phyloP scores from a whole-genome alignment of 202 grass and related monocot genomes.

The Brachypodium distachyon region DNA sequence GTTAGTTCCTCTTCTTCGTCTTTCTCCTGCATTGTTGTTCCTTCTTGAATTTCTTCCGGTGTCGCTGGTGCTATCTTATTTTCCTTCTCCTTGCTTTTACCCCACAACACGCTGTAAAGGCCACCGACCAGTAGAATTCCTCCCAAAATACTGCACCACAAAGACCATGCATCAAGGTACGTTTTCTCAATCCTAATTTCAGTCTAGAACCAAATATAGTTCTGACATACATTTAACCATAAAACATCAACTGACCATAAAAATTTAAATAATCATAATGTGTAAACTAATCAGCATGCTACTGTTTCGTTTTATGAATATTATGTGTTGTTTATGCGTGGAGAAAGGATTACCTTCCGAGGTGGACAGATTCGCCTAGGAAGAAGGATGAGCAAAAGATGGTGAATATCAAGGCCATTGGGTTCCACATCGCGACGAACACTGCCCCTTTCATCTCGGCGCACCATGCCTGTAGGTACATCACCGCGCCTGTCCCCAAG shows the following conservation, averaged over 20 bases:
- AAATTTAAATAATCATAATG: background rate
- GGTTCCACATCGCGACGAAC: background rate
- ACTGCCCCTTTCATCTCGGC: background rate
- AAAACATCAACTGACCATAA: no score
- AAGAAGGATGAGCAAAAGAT: background rate
- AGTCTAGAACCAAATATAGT: no score
- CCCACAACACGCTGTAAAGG: background rate
- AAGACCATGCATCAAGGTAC: no score
- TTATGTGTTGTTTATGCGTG: no score
- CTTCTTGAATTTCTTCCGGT: background rate
- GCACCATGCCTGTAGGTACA: background rate
- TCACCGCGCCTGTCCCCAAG: background rate
- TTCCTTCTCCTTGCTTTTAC: background rate
- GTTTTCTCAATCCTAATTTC: no score
- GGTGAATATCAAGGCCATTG: background rate
- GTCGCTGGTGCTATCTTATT: background rate
- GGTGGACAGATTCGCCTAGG: background rate
- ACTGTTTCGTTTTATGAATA: no score
- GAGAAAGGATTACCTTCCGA: background rate
- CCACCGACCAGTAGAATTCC: background rate
- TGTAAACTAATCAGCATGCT: background rate
- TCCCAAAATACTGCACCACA: background rate
- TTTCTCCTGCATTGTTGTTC: background rate
- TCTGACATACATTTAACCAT: no score
- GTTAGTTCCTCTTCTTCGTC: background rate